Evolutionary conservation across 495 filamentous ascomycete species (phyloP).

Genomic region (Trichoderma asperelloides): DNA sequence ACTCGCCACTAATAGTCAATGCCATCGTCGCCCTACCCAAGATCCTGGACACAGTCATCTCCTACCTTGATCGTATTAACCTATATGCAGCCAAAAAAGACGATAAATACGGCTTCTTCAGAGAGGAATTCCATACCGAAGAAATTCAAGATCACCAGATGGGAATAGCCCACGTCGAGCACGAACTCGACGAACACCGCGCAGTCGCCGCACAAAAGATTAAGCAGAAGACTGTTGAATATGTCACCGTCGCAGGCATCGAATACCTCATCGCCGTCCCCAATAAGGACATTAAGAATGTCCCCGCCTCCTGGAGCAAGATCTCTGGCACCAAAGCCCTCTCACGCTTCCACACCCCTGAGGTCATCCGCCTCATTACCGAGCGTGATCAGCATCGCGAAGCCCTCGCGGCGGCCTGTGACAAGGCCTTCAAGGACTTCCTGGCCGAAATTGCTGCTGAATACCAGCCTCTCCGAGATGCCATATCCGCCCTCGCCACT

Average conservation of each 20-base stretch:
- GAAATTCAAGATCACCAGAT: conserved; percentile 79
- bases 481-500: conserved; percentile 73
- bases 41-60: conserved; percentile 59
- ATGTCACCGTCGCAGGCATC: conserved; percentile 76
- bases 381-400: conserved; percentile 96
- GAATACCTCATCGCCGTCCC: conserved; percentile 91
- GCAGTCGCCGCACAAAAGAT: conserved; percentile 59
- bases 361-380: conserved; percentile 69
- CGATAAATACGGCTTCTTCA: conserved; percentile 92
- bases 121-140: conserved; percentile 75
- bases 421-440: conserved; percentile 66
- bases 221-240: conserved; percentile 59
- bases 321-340: conserved; percentile 89
- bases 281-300: conserved; percentile 67
- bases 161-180: conserved; percentile 85
- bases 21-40: conserved; percentile 69
- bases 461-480: conserved; percentile 85
- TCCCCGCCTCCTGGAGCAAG: conserved; percentile 91
- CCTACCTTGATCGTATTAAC: conserved; percentile 78
- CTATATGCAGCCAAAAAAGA: conserved; percentile 71
- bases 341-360: conserved; percentile 89
- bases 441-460: conserved; percentile 64
- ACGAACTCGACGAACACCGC: conserved; percentile 73
- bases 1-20: conserved; percentile 58
- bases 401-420: conserved; percentile 82